A percentile compares a stretch with the other conserved stretches of the same genome.
phyloP scores from a whole-genome alignment of 163 green algal genomes.

The Scenedesmus sp. region DNA sequence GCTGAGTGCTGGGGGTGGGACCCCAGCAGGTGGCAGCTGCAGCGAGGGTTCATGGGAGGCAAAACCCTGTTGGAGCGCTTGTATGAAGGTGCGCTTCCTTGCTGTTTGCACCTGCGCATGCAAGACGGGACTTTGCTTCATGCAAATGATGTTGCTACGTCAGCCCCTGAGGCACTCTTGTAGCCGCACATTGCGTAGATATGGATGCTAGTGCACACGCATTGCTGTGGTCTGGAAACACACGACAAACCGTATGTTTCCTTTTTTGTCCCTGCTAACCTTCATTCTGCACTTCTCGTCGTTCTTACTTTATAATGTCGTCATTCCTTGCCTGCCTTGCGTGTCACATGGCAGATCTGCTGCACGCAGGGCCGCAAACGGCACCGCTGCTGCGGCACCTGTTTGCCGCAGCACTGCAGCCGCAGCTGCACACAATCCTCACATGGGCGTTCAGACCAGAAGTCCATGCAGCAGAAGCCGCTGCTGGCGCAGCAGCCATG shows the following conservation, averaged over 20 bases:
- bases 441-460: slow-evolving; percentile 34
- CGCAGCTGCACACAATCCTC: slow-evolving; percentile 24
- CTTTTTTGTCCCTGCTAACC: no score
- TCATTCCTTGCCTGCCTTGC: no score
- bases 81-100: slow-evolving; percentile 11
- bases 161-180: no score
- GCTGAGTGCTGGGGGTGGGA: slow-evolving; percentile 8
- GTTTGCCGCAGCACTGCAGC: slow-evolving; percentile 43
- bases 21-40: slow-evolving; percentile 38
- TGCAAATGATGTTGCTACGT: no score
- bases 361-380: slow-evolving; percentile 27
- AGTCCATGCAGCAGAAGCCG: slow-evolving; percentile 16
- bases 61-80: background rate
- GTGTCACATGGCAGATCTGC: background rate
- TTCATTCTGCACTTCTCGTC: no score
- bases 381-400: slow-evolving; percentile 36
- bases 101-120: no score
- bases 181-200: no score
- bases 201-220: no score
- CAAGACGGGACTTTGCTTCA: no score
- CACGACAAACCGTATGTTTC: no score
- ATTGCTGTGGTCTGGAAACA: no score
- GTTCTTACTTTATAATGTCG: no score
- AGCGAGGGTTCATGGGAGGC: slow-evolving; percentile 11
- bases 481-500: slow-evolving; percentile 29